phyloP scores from a whole-genome alignment of 345 rosid genomes.

The Clarkia xantiana region DNA sequence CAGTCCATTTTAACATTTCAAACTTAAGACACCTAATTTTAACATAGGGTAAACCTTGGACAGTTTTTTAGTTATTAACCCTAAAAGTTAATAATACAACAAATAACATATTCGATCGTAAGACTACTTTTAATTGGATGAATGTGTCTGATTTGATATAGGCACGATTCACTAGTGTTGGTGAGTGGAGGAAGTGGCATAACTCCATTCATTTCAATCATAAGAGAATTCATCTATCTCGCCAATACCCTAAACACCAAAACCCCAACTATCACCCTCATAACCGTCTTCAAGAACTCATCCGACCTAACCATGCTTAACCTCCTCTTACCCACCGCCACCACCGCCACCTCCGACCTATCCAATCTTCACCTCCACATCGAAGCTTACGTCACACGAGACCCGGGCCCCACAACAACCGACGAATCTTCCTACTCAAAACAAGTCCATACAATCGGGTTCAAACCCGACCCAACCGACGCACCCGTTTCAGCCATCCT shows the following conservation, averaged over 20 bases:
- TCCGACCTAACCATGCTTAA: conserved; percentile 29
- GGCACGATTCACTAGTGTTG: conserved; percentile 65
- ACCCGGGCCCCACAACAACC: conserved; percentile 14
- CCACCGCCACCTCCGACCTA: conserved; percentile 3
- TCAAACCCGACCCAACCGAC: conserved; percentile 46
- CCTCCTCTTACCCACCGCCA: conserved; percentile 20
- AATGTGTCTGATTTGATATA: conserved; percentile 4
- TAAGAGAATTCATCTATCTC: conserved; percentile 20
- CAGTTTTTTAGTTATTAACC: no score
- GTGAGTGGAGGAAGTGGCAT: conserved; percentile 93
- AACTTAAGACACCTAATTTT: no score
- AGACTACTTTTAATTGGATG: no score
- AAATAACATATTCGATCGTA: no score
- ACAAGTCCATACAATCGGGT: conserved; percentile 24
- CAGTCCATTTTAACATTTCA: no score
- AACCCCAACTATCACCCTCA: conserved; percentile 19
- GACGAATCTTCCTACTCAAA: conserved; percentile 10
- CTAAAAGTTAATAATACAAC: no score
- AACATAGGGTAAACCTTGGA: no score
- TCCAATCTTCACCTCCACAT: conserved; percentile 13
- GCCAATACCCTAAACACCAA: conserved; percentile 6
- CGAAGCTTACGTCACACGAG: conserved; percentile 63
- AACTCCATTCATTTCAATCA: conserved; percentile 67
- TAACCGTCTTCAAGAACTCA: conserved; percentile 26
- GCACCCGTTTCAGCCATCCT: conserved; percentile 38